Base-by-base conservation (phyloP, 192 early-diverging fungal species). In the Obelidium mucronatum region DNA sequence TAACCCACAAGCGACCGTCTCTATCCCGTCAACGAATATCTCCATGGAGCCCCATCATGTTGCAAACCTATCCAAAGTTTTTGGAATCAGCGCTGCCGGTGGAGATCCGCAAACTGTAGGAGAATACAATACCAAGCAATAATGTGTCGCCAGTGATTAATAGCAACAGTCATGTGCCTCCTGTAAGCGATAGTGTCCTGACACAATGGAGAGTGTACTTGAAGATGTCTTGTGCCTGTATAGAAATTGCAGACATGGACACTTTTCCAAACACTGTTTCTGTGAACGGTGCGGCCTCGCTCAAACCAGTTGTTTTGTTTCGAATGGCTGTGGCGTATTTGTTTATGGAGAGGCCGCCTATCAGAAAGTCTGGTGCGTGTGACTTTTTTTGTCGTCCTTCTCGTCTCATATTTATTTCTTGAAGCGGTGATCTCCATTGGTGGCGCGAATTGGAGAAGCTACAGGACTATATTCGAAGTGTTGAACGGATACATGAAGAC, bases 181-280 rank as follows among this genome's bases (percentile, higher is more conserved):
- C 79, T 1, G 39, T 76, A 37, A 79, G 67, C 0, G 80, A 81
- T 34, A 92, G 89, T 33, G 84, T 94, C 26, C 81, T 96, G 40
- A 86, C 88, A 5, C 92, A 94, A 75, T 96, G 93, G 93, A 81
- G 85, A 37, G 81, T 88, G 1, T 93, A 91, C 80, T 74, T 94
- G 1, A 87, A 88, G 2, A 92, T 91, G 78, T 91, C 90, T 0
- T 92, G 88, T 44, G 89, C 91, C 1, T 91, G 88, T 26, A 90
- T 93, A 58, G 84, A 85, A 73, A 77, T 87, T 65, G 70, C 62
- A 28, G 61, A 58, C 4, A 51, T 56, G 4, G 52, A 69, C 11
- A 36, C 74, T 11, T 33, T 36, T 26, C 11, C 67, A 1, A 15
- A 35, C 15, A n/a, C n/a, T n/a, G n/a, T n/a, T n/a, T 51, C 24